These are phyloP conservation scores for Volvox reticuliferus DNA, from an alignment of 139 green algal genomes.

Conservation along the genomic window DNA sequence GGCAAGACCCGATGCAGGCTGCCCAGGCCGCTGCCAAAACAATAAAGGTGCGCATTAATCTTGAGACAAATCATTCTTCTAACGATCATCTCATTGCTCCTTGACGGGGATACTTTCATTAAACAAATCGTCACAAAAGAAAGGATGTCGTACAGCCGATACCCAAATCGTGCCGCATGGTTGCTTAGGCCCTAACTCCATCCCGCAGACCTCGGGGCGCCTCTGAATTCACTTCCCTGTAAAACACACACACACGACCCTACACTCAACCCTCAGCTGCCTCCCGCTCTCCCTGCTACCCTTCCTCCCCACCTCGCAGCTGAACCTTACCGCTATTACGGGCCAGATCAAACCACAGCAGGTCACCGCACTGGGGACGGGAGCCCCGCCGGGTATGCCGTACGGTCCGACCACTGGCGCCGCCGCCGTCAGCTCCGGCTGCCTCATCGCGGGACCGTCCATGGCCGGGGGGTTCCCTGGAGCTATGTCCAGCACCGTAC, in stretches of 20 bases:
- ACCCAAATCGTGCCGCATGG: not conserved
- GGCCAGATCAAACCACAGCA: constrained; percentile 36
- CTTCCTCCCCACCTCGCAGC: not conserved
- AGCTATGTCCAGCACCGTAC: not conserved
- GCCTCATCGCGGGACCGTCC: not conserved
- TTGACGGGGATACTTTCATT: not conserved
- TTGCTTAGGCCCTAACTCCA: not conserved
- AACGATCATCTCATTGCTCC: not conserved
- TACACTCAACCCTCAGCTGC: not conserved
- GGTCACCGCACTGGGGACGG: not conserved
- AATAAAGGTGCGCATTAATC: constrained; percentile 8
- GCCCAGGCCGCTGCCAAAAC: not conserved
- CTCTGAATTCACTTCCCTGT: not conserved
- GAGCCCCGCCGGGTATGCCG: not conserved
- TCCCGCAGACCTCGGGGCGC: not conserved
- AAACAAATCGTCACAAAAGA: too few species aligned
- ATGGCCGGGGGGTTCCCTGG: not conserved
- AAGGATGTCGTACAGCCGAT: not conserved
- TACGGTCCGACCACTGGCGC: too few species aligned
- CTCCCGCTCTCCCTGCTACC: not conserved
- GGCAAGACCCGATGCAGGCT: not conserved
- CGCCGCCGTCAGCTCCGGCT: not conserved
- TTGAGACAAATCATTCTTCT: too few species aligned
- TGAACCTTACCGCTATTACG: constrained; percentile 32
- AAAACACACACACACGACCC: not conserved